Evolutionary conservation across 169 alveolate genomes (phyloP).

Genomic region (Cardiosporidium cionae): DNA sequence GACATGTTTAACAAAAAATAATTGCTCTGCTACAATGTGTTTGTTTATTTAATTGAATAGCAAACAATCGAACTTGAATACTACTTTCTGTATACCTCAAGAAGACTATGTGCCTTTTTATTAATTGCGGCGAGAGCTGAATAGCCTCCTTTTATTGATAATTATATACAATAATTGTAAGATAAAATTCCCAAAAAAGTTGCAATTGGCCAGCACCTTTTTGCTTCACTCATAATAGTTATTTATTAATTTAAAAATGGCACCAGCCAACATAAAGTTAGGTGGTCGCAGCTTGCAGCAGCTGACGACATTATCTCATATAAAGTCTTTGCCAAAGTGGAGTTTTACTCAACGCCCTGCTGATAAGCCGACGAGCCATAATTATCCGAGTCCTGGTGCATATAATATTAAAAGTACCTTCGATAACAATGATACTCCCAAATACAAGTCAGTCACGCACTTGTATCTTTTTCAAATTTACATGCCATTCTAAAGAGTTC

Average conservation of each 20-base stretch:
- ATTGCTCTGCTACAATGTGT: too few species aligned
- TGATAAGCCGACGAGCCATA: background rate
- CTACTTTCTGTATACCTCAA: too few species aligned
- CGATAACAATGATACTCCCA: background rate
- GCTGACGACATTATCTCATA: background rate
- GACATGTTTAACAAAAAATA: too few species aligned
- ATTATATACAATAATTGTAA: background rate
- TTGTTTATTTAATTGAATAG: too few species aligned
- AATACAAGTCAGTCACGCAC: background rate
- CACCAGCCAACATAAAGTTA: background rate
- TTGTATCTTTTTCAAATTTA: background rate
- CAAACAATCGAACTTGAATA: too few species aligned
- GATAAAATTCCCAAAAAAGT: background rate
- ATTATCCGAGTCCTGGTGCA: background rate
- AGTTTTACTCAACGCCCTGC: background rate
- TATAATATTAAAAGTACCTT: background rate
- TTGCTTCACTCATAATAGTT: background rate
- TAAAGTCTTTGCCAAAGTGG: background rate
- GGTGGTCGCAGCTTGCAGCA: background rate
- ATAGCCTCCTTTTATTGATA: background rate
- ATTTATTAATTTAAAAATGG: background rate
- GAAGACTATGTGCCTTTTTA: background rate
- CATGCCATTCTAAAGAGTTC: background rate
- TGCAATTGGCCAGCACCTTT: background rate
- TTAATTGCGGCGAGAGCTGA: background rate